Percentiles rank a stretch among this genome's conserved stretches.
Evolutionary conservation across 2,329 filamentous ascomycete genomes (phyloP).

Genomic region (Rhynchosporium secalis): DNA sequence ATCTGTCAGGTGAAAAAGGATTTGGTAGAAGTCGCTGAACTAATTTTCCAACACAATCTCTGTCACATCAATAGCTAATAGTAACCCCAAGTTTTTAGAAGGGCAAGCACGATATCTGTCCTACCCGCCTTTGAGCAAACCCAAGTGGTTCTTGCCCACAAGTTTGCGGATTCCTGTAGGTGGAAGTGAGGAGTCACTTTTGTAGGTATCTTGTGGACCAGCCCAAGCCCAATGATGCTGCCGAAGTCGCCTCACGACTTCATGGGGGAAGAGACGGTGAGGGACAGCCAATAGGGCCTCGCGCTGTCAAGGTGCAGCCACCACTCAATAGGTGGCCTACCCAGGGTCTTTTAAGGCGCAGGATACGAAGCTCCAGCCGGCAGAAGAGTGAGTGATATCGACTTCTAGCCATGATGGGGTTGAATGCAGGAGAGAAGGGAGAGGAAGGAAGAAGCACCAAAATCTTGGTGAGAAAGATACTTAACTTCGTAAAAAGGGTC

Average conservation of each 20-base stretch:
- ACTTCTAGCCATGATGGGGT: constrained; percentile 3
- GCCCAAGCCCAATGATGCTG: not conserved
- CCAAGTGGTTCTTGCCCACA: not conserved
- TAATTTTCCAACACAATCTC: not conserved
- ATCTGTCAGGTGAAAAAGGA: not conserved
- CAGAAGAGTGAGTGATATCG: not conserved
- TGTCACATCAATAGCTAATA: not conserved
- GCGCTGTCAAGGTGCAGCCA: constrained; percentile 7
- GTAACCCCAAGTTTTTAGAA: constrained; percentile 8
- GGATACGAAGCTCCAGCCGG: constrained; percentile 9
- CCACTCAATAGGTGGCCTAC: not conserved
- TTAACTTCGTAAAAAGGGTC: not conserved
- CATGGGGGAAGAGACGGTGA: constrained; percentile 13
- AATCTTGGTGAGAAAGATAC: not conserved
- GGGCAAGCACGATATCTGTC: not conserved
- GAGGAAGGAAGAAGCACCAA: no score
- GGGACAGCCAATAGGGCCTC: constrained; percentile 4
- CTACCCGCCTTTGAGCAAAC: not conserved
- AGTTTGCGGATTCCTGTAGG: not conserved
- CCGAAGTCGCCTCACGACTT: constrained; percentile 18
- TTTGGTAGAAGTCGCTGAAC: not conserved
- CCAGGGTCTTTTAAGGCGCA: constrained; percentile 8
- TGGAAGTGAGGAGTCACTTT: constrained; percentile 9
- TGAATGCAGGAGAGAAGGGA: not conserved
- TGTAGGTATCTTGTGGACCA: not conserved